Conservation (phyloP, 2,329 filamentous ascomycete species). For the Emmonsia crescens region DNA sequence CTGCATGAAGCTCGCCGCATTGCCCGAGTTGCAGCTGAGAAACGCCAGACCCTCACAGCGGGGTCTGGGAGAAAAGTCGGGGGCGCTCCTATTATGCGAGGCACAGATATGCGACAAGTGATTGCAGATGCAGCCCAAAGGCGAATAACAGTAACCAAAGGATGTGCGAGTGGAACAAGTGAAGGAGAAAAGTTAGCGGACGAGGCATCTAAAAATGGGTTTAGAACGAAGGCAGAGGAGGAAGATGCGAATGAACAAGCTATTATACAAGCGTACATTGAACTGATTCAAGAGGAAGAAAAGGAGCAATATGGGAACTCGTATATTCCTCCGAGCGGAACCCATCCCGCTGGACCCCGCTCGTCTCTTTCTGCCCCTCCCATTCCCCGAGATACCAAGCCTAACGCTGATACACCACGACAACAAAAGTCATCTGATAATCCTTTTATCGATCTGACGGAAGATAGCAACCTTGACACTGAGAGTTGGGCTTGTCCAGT, state of each 20-base stretch:
- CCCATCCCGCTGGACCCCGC: conserved; percentile 41
- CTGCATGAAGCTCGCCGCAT: conserved; percentile 62
- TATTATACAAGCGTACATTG: conserved; percentile 75
- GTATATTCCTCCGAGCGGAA: conserved; percentile 43
- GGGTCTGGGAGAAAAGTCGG: conserved; percentile 65
- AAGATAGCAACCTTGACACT: conserved; percentile 24
- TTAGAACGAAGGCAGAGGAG: conserved; percentile 73
- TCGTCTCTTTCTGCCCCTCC: conserved; percentile 30
- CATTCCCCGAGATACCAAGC: conserved; percentile 18
- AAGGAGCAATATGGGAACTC: conserved; percentile 47
- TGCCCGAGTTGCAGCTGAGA: conserved; percentile 64
- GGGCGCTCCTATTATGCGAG: conserved; percentile 46
- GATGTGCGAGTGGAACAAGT: conserved; percentile 63
- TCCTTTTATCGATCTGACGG: conserved; percentile 12
- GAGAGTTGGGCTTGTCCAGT: conserved; percentile 48
- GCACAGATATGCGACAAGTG: conserved; percentile 58
- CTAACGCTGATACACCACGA: conserved; percentile 2
- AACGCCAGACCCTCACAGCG: conserved; percentile 46
- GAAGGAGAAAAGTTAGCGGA: conserved; percentile 56
- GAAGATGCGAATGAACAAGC: conserved; percentile 81
- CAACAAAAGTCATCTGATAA: background rate
- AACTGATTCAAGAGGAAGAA: conserved; percentile 72
- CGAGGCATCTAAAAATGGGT: conserved; percentile 60
- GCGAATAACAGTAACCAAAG: conserved; percentile 54
- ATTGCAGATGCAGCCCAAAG: conserved; percentile 62